Percentiles rank a stretch among this genome's conserved stretches.
Conservation (phyloP, 1,139 yeast genomes). For the Diutina pseudorugosa region DNA sequence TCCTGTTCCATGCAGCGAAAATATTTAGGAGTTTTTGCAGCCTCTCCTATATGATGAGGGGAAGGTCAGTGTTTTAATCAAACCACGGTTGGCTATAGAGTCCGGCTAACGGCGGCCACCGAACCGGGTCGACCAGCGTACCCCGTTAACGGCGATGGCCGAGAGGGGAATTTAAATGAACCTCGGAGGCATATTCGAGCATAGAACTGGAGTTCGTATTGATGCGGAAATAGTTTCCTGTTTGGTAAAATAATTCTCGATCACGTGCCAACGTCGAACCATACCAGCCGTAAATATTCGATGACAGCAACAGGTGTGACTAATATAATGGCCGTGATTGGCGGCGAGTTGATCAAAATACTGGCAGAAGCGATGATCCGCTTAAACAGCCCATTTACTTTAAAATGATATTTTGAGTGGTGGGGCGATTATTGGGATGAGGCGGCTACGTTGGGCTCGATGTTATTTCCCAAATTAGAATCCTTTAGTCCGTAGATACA, state of each 20-base stretch:
- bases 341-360: background rate
- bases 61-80: background rate
- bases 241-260: no score
- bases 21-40: background rate
- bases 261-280: background rate
- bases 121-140: no score
- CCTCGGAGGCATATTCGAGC: background rate
- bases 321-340: background rate
- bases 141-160: background rate
- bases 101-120: no score
- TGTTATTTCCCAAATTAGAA: background rate
- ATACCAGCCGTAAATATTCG: background rate
- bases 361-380: background rate
- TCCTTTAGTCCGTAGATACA: background rate
- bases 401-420: background rate
- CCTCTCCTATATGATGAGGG: background rate
- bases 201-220: background rate
- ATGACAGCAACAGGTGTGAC: background rate
- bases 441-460: no score
- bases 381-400: background rate
- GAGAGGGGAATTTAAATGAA: background rate
- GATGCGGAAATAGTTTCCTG: background rate
- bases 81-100: no score
- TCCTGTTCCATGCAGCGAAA: background rate
- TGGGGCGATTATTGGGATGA: no score